Conservation (phyloP, 371 early-diverging fungal genomes). For the Homolaphlyctis polyrhiza region DNA sequence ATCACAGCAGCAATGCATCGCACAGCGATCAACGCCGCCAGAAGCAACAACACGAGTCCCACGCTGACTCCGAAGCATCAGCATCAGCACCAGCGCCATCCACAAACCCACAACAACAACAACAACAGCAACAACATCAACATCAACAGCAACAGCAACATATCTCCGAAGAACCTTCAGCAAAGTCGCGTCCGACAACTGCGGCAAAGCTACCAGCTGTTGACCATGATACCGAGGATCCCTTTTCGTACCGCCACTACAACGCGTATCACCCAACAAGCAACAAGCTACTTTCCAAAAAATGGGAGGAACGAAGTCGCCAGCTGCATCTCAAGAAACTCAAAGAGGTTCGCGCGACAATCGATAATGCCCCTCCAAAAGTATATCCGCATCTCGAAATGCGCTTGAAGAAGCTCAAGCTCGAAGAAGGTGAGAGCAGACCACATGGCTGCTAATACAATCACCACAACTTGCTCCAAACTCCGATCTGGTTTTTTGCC, state of each 20-base stretch:
- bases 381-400: slow-evolving; percentile 35
- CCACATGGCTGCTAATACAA: too few species aligned
- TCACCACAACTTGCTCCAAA: background rate
- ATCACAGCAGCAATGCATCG: too few species aligned
- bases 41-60: too few species aligned
- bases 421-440: slow-evolving; percentile 42
- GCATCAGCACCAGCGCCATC: background rate
- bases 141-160: background rate
- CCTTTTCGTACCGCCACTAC: slow-evolving; percentile 29
- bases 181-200: background rate
- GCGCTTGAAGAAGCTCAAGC: slow-evolving; percentile 28
- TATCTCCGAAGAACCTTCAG: background rate
- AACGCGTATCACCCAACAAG: slow-evolving; percentile 24
- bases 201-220: too few species aligned
- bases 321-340: slow-evolving; percentile 26
- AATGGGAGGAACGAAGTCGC: slow-evolving; percentile 29
- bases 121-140: background rate
- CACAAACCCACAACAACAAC: background rate
- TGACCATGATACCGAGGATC: background rate
- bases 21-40: too few species aligned
- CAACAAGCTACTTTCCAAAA: slow-evolving; percentile 31
- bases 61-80: too few species aligned
- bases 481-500: background rate
- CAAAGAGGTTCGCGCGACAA: slow-evolving; percentile 18
- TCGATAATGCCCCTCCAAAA: slow-evolving; percentile 32